Evolutionary conservation across 2,329 filamentous ascomycete genomes (phyloP), one percentile per base, ranked within the genome.

Genomic region (Cylindrodendrum hubeiense): DNA sequence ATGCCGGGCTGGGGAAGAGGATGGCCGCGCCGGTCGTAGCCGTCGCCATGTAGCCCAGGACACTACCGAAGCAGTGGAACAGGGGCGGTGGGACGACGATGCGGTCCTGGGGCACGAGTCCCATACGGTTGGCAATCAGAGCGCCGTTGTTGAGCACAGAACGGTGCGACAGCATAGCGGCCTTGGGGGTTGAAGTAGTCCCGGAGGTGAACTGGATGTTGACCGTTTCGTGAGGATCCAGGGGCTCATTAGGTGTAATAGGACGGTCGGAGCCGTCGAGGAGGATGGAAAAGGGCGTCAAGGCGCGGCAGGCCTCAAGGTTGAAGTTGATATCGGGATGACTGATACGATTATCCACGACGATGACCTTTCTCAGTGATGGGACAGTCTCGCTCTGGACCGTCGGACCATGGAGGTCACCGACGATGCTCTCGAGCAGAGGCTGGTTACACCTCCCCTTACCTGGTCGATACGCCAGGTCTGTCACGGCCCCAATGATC

Each of bases 201-300:
- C 95, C 96, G 0, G 92, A 95, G 0, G 96, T 99, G 82, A 98
- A 98, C 79, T 98, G 95, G 69, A 98, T 97, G 77, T 98, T 98
- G 70, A 97, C 91, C 3, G 92, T 89, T 54, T 98, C 95, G 66
- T 87, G 78, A 0, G 89, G 84, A 17, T 83, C 70, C 1, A 91
- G 83, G 0, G 82, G 81, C 24, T 77, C 60, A 58, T 86, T 83
- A 0, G 86, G 85, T 21, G 66, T 74, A 2, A 89, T 73, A 2
- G 76, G 19, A 0, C 73, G 63, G 2, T 75, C 68, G 0, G 79
- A 77, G 17, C 77, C 71, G 17, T 73, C 66, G 41, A 83, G 72
- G 30, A 90, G 79, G 2, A 71, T 59, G 2, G 79, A 62, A 70
- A 86, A 87, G 2, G 82, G 80, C 0, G 80, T 87, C n/a, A 89